These are phyloP conservation scores for Ogataea ramenticola DNA, from an alignment of 805 yeast species.

Conservation along the genomic window DNA sequence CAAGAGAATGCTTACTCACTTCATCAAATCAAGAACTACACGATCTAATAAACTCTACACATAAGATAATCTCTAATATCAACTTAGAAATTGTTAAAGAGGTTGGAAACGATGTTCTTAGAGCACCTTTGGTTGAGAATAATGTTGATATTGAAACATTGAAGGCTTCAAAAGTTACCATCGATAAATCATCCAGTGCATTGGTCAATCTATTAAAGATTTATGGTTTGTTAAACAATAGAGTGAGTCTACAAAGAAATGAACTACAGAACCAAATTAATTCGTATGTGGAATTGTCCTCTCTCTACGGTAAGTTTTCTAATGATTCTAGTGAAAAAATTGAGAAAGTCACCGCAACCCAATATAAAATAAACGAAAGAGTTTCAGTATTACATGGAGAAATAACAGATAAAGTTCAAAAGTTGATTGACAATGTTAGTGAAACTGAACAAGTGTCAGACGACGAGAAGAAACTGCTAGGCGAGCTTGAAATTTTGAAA, in stretches of 20 bases:
- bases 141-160: background rate
- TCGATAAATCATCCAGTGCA: background rate
- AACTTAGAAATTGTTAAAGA: background rate
- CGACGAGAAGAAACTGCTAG: too few species aligned
- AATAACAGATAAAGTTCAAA: too few species aligned
- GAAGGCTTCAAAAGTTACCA: background rate
- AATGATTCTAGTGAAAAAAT: slow-evolving; percentile 29
- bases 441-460: too few species aligned
- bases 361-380: too few species aligned
- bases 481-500: too few species aligned
- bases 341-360: slow-evolving; percentile 43
- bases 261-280: background rate
- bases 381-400: too few species aligned
- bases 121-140: background rate
- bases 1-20: background rate
- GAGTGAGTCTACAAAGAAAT: background rate
- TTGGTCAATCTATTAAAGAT: background rate
- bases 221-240: background rate
- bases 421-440: too few species aligned
- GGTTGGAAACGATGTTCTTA: background rate
- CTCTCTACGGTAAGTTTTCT: too few species aligned
- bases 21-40: background rate
- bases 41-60: background rate
- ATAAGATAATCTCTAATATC: background rate
- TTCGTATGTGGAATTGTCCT: background rate